phyloP scores from a whole-genome alignment of 208 protist species.

The Tritrichomonas musculus region DNA sequence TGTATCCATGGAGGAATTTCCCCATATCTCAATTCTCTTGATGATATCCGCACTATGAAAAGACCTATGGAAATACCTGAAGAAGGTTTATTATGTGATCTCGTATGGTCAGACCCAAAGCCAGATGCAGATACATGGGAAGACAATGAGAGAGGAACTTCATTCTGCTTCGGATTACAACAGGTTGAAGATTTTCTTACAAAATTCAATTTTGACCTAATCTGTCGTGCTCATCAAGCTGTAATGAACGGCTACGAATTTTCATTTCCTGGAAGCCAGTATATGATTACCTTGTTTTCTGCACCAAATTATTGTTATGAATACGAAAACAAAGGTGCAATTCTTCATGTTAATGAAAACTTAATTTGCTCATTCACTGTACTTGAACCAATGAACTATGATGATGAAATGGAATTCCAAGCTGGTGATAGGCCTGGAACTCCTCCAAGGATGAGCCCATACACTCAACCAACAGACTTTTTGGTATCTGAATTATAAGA shows the following conservation, averaged over 20 bases:
- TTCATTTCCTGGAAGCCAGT: conserved; percentile 80
- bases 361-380: conserved; percentile 56
- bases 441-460: not conserved
- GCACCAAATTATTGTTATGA: conserved; percentile 98
- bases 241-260: conserved; percentile 84
- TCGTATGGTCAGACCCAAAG: conserved; percentile 97
- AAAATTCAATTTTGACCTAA: conserved; percentile 95
- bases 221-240: conserved; percentile 96
- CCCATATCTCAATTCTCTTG: conserved; percentile 32
- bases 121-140: conserved; percentile 81
- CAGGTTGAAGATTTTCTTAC: conserved; percentile 92
- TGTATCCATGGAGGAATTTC: conserved; percentile 73
- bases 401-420: not conserved
- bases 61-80: conserved; percentile 23
- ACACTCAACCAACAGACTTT: no score
- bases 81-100: conserved; percentile 89
- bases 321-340: conserved; percentile 98
- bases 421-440: not conserved
- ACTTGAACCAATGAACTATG: not conserved
- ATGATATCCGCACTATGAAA: not conserved
- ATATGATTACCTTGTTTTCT: conserved; percentile 98
- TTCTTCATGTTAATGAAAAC: conserved; percentile 66
- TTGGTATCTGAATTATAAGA: no score
- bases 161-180: conserved; percentile 92
- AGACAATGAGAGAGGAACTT: conserved; percentile 95